Evolutionary conservation across 2,329 filamentous ascomycete species (phyloP).

Genomic region (Penicillium digitatum): DNA sequence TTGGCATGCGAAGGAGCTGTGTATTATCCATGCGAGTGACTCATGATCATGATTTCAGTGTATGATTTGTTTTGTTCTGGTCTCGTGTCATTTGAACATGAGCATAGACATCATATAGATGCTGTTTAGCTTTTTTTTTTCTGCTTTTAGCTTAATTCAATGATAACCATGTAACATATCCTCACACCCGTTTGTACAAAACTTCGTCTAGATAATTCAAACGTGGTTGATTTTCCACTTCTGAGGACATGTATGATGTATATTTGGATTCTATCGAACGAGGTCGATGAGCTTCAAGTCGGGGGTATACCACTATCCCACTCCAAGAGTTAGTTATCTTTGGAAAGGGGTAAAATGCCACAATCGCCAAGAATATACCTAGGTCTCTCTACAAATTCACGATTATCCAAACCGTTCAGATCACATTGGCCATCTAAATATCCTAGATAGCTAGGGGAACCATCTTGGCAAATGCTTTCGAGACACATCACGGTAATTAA

Average conservation of each 20-base stretch:
- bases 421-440: too few relatives aligned
- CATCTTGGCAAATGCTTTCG: not conserved
- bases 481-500: too few relatives aligned
- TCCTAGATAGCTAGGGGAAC: too few relatives aligned
- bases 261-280: not conserved
- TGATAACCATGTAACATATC: slow-evolving; percentile 10
- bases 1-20: slow-evolving; percentile 46
- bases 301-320: not conserved
- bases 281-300: too few relatives aligned
- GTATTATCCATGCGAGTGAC: slow-evolving; percentile 40
- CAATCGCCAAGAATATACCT: not conserved
- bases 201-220: not conserved
- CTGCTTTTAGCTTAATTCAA: slow-evolving; percentile 1
- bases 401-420: too few relatives aligned
- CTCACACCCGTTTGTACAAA: slow-evolving; percentile 48
- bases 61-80: not conserved
- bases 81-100: not conserved
- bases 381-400: too few relatives aligned
- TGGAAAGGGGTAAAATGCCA: not conserved
- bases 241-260: too few relatives aligned
- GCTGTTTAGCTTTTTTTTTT: not conserved
- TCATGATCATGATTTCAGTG: not conserved
- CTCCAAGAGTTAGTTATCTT: too few relatives aligned
- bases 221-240: too few relatives aligned
- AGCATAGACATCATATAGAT: not conserved